A percentile compares a stretch with the other conserved stretches of the same genome.
Conservation (phyloP, 1,284 basidiomycete genomes). For the Rhodotorula sp. region DNA sequence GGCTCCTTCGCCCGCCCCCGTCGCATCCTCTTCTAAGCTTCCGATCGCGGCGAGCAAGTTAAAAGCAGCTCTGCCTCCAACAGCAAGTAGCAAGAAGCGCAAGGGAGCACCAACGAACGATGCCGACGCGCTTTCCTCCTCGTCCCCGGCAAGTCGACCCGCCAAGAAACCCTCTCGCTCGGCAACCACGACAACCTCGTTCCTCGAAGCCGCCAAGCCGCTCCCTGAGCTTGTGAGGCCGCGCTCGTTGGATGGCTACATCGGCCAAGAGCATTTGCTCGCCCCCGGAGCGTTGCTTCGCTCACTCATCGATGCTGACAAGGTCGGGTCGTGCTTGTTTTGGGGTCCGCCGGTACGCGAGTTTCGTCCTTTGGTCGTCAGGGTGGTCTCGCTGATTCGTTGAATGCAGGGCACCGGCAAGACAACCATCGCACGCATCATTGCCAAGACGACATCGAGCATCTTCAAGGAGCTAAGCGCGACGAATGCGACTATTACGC, state of each 20-base stretch:
- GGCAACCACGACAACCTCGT: conserved; percentile 11
- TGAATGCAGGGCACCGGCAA: conserved; percentile 62
- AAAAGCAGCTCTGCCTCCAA: not conserved
- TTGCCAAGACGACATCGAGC: conserved; percentile 64
- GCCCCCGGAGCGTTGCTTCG: conserved; percentile 60
- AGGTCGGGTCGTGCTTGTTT: conserved; percentile 37
- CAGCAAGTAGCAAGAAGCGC: not conserved
- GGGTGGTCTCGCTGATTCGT: not conserved
- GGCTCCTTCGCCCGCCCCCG: not conserved
- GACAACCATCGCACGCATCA: conserved; percentile 72
- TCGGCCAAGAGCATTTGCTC: conserved; percentile 67
- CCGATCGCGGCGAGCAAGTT: not conserved
- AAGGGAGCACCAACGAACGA: not conserved
- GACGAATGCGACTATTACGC: conserved; percentile 65
- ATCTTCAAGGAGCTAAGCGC: conserved; percentile 52
- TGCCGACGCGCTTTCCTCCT: not conserved
- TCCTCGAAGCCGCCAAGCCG: conserved; percentile 54
- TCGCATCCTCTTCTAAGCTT: not conserved
- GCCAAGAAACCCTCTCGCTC: not conserved
- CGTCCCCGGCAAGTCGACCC: not conserved
- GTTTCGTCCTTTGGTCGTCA: not conserved
- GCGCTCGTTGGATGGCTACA: conserved; percentile 61
- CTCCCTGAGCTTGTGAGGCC: conserved; percentile 69
- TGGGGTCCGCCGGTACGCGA: conserved; percentile 72
- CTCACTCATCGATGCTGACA: conserved; percentile 55